These are phyloP conservation scores for Curvularia eragrostidis DNA, from an alignment of 2,329 filamentous ascomycete genomes.

Conservation along the genomic window DNA sequence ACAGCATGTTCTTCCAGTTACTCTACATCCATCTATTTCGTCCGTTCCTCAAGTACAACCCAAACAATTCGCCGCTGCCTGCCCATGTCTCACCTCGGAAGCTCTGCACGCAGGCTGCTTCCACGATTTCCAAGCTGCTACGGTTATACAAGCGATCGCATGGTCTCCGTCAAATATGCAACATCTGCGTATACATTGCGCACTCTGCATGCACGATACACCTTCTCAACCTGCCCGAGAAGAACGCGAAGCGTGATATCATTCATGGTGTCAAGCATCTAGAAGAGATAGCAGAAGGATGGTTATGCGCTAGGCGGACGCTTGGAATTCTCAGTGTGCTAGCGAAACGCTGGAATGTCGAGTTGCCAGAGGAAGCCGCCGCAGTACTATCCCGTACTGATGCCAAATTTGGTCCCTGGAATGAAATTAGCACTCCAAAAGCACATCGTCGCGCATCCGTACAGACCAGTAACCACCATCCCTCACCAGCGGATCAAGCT, in stretches of 20 bases:
- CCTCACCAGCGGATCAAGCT: conserved; percentile 30
- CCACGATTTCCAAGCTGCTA: conserved; percentile 90
- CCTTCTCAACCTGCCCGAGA: conserved; percentile 89
- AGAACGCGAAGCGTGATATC: conserved; percentile 87
- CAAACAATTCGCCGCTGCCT: conserved; percentile 80
- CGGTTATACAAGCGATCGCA: conserved; percentile 92
- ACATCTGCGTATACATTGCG: conserved; percentile 93
- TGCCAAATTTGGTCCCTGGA: conserved; percentile 74
- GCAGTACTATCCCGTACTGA: conserved; percentile 79
- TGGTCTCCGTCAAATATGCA: conserved; percentile 90
- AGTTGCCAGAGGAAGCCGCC: conserved; percentile 82
- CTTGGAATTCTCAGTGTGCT: conserved; percentile 85
- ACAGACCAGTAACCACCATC: conserved; percentile 22
- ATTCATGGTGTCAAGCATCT: conserved; percentile 89
- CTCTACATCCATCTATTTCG: conserved; percentile 95
- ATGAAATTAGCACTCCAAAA: conserved; percentile 40
- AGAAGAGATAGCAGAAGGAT: conserved; percentile 94
- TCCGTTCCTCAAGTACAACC: conserved; percentile 90
- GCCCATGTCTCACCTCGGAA: conserved; percentile 87
- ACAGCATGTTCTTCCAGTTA: conserved; percentile 95
- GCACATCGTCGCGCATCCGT: conserved; percentile 26
- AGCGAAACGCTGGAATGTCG: conserved; percentile 86
- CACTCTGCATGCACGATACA: conserved; percentile 96
- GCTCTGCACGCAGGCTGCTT: conserved; percentile 87
- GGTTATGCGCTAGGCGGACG: conserved; percentile 86